Percentiles rank a stretch among this genome's conserved stretches.
Evolutionary conservation across 2,329 filamentous ascomycete genomes (phyloP).

Genomic region (Fonsecaea monophora): DNA sequence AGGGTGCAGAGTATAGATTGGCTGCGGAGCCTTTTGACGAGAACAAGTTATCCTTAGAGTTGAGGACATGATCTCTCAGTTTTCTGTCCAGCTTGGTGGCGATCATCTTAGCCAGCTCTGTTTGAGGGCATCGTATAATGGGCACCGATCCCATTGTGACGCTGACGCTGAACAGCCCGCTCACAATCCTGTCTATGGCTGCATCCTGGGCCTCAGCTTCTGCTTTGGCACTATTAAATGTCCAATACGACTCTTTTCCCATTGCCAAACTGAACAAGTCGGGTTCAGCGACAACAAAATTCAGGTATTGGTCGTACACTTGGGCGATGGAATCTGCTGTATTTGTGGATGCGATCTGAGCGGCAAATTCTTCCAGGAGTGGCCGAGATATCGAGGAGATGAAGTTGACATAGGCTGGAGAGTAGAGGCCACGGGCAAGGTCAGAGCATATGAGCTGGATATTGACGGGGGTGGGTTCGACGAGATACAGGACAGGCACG

Average conservation of each 20-base stretch:
- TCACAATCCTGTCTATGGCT: constrained; percentile 89
- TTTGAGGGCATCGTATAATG: constrained; percentile 92
- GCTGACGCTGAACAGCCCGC: constrained; percentile 94
- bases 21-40: constrained; percentile 68
- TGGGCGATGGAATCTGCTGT: constrained; percentile 91
- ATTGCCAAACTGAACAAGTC: constrained; percentile 94
- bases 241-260: constrained; percentile 92
- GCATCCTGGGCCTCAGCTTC: constrained; percentile 87
- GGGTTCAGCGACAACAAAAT: constrained; percentile 94
- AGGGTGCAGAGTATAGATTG: constrained; percentile 64
- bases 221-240: constrained; percentile 75
- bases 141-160: constrained; percentile 99
- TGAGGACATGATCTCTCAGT: constrained; percentile 92
- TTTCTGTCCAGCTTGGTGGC: constrained; percentile 93
- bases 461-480: constrained; percentile 85
- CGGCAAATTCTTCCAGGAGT: constrained; percentile 91
- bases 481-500: constrained; percentile 93
- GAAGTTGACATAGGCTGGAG: constrained; percentile 95
- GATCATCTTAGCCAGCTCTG: constrained; percentile 91
- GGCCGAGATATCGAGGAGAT: constrained; percentile 89
- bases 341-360: constrained; percentile 80
- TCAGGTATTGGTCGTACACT: constrained; percentile 94
- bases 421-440: constrained; percentile 84
- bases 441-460: constrained; percentile 83
- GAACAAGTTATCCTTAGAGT: constrained; percentile 97